A percentile compares a stretch with the other conserved stretches of the same genome.
Evolutionary conservation across 768 basidiomycete species (phyloP).

Genomic region (Phlebiopsis flavidoalba): DNA sequence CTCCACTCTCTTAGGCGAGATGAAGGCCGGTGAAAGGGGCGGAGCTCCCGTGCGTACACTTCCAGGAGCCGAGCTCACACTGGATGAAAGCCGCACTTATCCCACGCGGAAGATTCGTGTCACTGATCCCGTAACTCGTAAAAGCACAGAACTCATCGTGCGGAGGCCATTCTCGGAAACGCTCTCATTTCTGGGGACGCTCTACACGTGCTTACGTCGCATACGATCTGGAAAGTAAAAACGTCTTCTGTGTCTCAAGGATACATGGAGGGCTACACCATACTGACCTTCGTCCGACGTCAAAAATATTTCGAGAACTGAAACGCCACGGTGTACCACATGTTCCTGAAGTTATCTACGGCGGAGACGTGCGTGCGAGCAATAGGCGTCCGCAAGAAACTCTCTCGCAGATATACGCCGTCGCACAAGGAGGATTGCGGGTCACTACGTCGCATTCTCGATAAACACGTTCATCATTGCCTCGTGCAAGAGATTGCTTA

Average conservation of each 20-base stretch:
- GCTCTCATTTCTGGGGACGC: background rate
- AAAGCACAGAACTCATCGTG: background rate
- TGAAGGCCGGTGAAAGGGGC: no score
- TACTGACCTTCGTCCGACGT: background rate
- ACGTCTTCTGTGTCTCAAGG: slow-evolving; percentile 1
- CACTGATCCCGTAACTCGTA: background rate
- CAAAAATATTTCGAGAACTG: background rate
- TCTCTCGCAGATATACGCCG: background rate
- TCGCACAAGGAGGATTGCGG: background rate
- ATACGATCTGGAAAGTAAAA: background rate
- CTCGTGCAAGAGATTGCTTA: background rate
- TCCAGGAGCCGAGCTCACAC: background rate
- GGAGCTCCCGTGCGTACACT: background rate
- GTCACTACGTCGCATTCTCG: background rate
- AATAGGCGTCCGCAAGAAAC: background rate
- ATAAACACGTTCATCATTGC: background rate
- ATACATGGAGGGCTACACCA: background rate
- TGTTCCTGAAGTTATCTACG: background rate
- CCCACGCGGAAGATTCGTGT: background rate
- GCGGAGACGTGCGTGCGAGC: background rate
- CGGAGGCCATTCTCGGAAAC: background rate
- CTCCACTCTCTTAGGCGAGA: background rate
- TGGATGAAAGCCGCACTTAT: background rate
- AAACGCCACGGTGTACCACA: background rate
- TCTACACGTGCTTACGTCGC: background rate